Conservation (phyloP, 371 early-diverging fungal genomes). For the Mortierella sp. region DNA sequence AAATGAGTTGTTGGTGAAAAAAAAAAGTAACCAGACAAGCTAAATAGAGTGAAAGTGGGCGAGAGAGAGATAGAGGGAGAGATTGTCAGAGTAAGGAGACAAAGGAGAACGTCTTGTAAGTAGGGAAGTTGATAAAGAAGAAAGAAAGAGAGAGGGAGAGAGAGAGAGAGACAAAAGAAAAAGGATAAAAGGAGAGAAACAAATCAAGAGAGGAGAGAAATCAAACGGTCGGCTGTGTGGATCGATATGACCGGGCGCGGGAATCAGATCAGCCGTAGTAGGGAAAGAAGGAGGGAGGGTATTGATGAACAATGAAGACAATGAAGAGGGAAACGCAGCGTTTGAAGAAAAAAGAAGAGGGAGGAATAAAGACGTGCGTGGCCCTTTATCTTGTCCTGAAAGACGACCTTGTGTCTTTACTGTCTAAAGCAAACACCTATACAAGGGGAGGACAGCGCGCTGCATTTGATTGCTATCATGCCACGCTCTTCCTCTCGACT, state of each 20-base stretch:
- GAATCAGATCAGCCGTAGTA: not conserved
- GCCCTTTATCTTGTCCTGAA: not conserved
- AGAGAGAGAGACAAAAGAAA: not conserved
- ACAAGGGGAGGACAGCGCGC: not conserved
- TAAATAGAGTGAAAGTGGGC: not conserved
- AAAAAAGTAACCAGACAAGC: not conserved
- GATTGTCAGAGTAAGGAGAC: not conserved
- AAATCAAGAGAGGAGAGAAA: not conserved
- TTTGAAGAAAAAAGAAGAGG: not conserved
- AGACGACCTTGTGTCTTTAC: not conserved
- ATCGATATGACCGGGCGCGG: not conserved
- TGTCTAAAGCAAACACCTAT: not conserved
- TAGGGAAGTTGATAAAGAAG: not conserved
- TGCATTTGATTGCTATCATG: no score
- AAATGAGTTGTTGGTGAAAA: not conserved
- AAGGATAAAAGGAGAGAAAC: conserved; percentile 3
- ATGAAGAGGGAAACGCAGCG: not conserved
- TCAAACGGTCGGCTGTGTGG: not conserved
- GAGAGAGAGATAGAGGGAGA: not conserved
- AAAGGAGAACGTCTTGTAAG: not conserved
- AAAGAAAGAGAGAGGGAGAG: not conserved
- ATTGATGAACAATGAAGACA: not conserved
- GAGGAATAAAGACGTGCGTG: not conserved
- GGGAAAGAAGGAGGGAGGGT: not conserved
- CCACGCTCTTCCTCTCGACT: no score